Evolutionary conservation across 2,329 filamentous ascomycete genomes (phyloP), one percentile per base, ranked within the genome.

Genomic region (Nigrograna mackinnonii): DNA sequence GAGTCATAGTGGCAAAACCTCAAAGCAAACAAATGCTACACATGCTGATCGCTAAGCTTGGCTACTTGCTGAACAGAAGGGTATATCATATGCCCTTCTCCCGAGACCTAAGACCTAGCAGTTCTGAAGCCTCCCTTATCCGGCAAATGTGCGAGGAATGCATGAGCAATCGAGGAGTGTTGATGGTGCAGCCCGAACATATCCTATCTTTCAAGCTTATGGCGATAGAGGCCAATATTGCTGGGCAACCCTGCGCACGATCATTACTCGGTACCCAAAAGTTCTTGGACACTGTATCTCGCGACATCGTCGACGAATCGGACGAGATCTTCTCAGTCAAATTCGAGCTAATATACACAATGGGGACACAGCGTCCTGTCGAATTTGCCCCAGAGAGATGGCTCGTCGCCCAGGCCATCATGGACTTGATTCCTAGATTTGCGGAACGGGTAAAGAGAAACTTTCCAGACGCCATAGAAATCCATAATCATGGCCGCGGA

Each of bases 41-140:
- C 44, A 64, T 80, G 1, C 62, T 85, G 0, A 76, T 82, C 19
- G 68, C 71, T 0, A 75, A 78, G 11, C 66, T 85, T 0, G 81
- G 82, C 1, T 76, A 77, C 0, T 64, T 85, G 0, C 50, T 84
- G 0, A 70, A 76, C 6, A 73, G 81, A 6, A 69, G 78, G 6
- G 57, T 85, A 1, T 67, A 73, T 1, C 79, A 84, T 37, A 58
- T 85, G 2, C 79, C 82, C 0, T 85, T 84, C 50, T 83, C 80
- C 0, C 68, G 83, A 17, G 9, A 17, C 13, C 24, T 28, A 14
- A 28, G 24, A 28, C 24, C 24, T 14, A 14, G 14, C 24, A 28
- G n/a, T n/a, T n/a, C n/a, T n/a, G n/a, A n/a, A n/a, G n/a, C n/a
- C n/a, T n/a, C n/a, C n/a, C n/a, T n/a, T n/a, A n/a, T n/a, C n/a